Evolutionary conservation across 768 basidiomycete genomes (phyloP), one percentile per base, ranked within the genome.

Genomic region (Lactarius deliciosus): DNA sequence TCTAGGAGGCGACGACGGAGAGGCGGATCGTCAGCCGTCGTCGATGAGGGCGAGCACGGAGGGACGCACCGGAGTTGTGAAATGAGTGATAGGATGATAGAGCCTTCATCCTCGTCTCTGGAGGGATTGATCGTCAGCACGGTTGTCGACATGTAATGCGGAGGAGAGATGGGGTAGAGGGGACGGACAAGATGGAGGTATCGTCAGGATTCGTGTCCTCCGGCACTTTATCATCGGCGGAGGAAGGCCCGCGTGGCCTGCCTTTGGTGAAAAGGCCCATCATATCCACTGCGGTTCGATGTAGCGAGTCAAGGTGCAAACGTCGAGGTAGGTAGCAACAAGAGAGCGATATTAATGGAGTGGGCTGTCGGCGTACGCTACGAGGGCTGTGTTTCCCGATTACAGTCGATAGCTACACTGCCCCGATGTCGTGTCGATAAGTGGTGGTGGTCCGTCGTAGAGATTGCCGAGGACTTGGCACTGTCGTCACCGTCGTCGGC

Each of bases 101-200:
- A 96, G 60, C 95, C 95, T 75, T 98, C 91, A 77, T 95, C 83
- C 76, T 96, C 94, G 78, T 96, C 94, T 77, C 92, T 93, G 77
- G 40, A 71, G 45, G 58, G 63, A 67, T 64, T 71, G 64, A 36
- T 15, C 38, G 55, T 81, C 73, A 65, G 68, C 32, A 71, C 81
- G 75, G 77, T 53, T 22, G 50, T 74, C 76, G 77, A 13, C 63
- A 64, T 64, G 50, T 3, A 65, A 50, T 22, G 57, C 25, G 55
- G 41, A 60, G 63, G 11, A 69, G 71, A 63, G n/a, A 13, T 32
- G 30, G 65, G 70, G 73, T 70, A 63, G 66, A 68, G 62, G 66
- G 65, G 61, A 90, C 91, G 74, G 75, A 92, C 87, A 96, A 79
- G 79, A 94, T 90, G 67, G 89, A 91, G 57, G 91, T 93, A 78